Evolutionary conservation across 306 rosid genomes (phyloP), one percentile per base, ranked within the genome.

Genomic region (Mimosa bimucronata): DNA sequence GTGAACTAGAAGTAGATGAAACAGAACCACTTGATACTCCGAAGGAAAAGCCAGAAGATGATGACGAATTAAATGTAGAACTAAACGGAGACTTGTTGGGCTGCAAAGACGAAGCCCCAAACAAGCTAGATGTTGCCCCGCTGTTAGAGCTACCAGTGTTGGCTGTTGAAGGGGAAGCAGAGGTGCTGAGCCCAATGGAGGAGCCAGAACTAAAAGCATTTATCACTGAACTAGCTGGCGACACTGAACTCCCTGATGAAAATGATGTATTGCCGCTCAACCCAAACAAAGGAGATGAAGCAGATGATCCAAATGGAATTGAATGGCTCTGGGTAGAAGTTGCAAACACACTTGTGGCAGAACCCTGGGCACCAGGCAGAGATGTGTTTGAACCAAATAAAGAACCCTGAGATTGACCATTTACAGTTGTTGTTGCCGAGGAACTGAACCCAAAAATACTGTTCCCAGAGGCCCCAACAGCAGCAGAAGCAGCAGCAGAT

Each of bases 231-330:
- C 83, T 85, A 66, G 97, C 79, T 29, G 89, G 79, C 80, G 87
- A 86, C n/a, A 72, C 25, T 0, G 89, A 87, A 87, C 85, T 84
- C 52, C 97, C 92, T 45, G 91, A 81, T 65, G 95, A 80, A 50
- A 88, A 72, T 48, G 85, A 65, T 4, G 91, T 18, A 76, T 73
- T 88, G 30, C 85, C 94, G 31, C 79, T 71, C 79, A 86, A 83
- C 38, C 86, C 90, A 68, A 88, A 87, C 9, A 81, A 87, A 2
- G 83, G 83, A 19, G 88, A 77, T 52, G 90, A 53, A 6, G 89
- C 74, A 55, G 91, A 83, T n/a, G 94, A 88, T 73, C 92, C 86
- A 73, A 88, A 84, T 55, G 80, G 87, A 68, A 81, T 38, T 5
- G 92, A 85, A 31, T 69, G 85, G 79, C 85, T 87, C 79, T 86